These are phyloP conservation scores for Mrakia hoshinonis DNA, from an alignment of 768 basidiomycete genomes.

Conservation along the genomic window DNA sequence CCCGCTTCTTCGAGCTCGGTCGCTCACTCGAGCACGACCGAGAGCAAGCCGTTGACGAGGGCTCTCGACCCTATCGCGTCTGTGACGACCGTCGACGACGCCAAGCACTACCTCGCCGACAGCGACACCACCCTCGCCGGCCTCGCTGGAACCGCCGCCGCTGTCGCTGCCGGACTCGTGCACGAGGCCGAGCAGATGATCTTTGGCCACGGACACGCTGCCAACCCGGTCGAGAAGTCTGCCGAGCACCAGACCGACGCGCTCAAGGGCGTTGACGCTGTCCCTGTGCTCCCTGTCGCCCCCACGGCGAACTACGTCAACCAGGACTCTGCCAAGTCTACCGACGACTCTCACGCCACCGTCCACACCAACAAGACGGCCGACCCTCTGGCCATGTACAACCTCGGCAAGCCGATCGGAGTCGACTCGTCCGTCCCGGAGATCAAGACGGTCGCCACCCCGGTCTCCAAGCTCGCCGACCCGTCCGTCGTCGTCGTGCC, in stretches of 20 bases:
- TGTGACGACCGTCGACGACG: not conserved
- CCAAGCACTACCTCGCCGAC: not conserved
- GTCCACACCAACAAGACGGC: not conserved
- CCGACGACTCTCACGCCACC: not conserved
- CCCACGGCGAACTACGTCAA: not conserved
- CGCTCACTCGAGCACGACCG: no score
- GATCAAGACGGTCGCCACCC: not conserved
- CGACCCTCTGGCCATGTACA: not conserved
- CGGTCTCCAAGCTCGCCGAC: constrained; percentile 4
- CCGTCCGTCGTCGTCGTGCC: constrained; percentile 6
- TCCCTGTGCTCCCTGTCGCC: not conserved
- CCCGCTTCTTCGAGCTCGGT: no score
- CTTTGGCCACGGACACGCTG: constrained; percentile 1
- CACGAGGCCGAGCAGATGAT: not conserved
- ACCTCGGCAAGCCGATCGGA: not conserved
- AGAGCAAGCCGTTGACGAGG: no score
- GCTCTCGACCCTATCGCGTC: not conserved
- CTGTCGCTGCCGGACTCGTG: not conserved
- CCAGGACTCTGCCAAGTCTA: not conserved
- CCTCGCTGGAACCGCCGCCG: not conserved
- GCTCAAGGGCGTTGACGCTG: not conserved
- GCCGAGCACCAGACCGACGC: constrained; percentile 4
- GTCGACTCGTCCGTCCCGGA: not conserved
- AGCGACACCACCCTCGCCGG: not conserved
- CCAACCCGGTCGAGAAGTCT: not conserved